Evolutionary conservation across 345 rosid genomes (phyloP).

Genomic region (Cardamine resedifolia): DNA sequence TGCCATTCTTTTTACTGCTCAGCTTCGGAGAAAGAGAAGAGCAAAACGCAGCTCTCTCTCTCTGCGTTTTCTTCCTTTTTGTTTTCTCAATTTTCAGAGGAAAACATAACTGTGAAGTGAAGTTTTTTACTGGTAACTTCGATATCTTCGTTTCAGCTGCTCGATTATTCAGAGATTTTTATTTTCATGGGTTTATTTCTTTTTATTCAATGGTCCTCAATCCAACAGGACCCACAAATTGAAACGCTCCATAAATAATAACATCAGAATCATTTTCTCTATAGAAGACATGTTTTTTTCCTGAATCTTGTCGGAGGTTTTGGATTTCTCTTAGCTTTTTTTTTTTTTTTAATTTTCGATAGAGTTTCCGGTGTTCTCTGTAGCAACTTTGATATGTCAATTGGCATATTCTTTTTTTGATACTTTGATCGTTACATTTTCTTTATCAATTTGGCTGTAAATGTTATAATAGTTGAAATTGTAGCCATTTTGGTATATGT

Average conservation of each 20-base stretch:
- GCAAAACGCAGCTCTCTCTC: conserved; percentile 1
- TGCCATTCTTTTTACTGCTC: neutral
- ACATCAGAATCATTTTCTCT: neutral
- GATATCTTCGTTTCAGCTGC: neutral
- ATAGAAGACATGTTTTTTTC: neutral
- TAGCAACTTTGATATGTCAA: neutral
- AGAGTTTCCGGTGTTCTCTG: neutral
- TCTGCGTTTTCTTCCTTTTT: neutral
- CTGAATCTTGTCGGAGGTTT: neutral
- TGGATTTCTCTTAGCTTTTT: neutral
- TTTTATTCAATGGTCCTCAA: conserved; percentile 23
- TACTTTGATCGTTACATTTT: conserved; percentile 29
- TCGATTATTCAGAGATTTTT: neutral
- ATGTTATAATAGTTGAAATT: neutral
- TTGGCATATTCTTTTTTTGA: conserved; percentile 27
- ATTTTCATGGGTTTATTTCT: neutral
- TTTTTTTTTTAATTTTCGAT: neutral
- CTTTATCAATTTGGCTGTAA: neutral
- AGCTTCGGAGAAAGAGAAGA: conserved; percentile 8
- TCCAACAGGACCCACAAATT: conserved; percentile 30
- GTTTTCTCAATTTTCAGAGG: neutral
- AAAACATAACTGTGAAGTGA: neutral
- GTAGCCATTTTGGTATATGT: neutral
- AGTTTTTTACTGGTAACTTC: conserved; percentile 14
- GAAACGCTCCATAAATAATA: neutral